Conservation (phyloP, 2,329 filamentous ascomycete genomes). For the Xylaria sp. region DNA sequence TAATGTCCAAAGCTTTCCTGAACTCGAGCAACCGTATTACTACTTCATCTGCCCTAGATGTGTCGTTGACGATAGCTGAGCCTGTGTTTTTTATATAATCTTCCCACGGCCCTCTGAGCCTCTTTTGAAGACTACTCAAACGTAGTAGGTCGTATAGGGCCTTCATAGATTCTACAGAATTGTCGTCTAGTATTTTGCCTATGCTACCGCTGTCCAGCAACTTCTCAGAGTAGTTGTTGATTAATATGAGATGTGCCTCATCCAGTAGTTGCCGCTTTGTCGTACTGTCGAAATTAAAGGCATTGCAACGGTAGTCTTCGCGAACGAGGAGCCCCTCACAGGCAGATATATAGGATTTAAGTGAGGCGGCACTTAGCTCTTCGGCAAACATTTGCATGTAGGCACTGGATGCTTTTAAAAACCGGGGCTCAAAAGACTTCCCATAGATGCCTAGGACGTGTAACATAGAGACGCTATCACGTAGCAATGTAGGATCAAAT, state of each 20-base stretch:
- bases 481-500: conserved; percentile 74
- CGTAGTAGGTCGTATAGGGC: conserved; percentile 82
- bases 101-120: conserved; percentile 78
- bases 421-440: conserved; percentile 79
- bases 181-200: conserved; percentile 76
- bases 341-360: conserved; percentile 80
- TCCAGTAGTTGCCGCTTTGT: conserved; percentile 82
- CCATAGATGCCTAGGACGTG: conserved; percentile 86
- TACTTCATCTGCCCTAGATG: conserved; percentile 84
- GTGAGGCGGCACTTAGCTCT: conserved; percentile 68
- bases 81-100: conserved; percentile 83
- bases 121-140: conserved; percentile 75
- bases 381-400: conserved; percentile 79
- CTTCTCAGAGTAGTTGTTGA: conserved; percentile 73
- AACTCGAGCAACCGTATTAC: conserved; percentile 83
- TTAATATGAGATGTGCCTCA: conserved; percentile 76
- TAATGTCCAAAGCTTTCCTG: conserved; percentile 80
- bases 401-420: conserved; percentile 73
- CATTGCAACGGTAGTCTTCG: conserved; percentile 81
- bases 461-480: conserved; percentile 82
- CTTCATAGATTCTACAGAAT: conserved; percentile 76
- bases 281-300: conserved; percentile 82
- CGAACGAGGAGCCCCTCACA: conserved; percentile 75
- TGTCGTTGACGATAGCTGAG: conserved; percentile 81
- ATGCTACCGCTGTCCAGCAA: conserved; percentile 75